A percentile compares a stretch with the other conserved stretches of the same genome.
Evolutionary conservation across 2,329 filamentous ascomycete species (phyloP).

Genomic region (Pseudophaeomoniella oleicola): DNA sequence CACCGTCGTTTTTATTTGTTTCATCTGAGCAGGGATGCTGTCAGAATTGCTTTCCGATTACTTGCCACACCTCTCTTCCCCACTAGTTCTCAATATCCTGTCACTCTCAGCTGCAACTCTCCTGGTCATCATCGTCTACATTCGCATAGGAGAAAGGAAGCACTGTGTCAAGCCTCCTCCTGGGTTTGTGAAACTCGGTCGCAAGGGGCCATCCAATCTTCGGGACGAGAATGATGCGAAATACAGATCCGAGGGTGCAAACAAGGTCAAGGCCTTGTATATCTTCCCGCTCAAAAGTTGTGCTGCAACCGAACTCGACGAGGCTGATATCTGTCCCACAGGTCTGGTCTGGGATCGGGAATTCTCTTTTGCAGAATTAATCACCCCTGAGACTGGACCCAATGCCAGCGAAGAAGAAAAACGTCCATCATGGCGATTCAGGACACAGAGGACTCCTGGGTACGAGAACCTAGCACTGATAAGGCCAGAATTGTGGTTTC

Average conservation of each 20-base stretch:
- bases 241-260: conserved; percentile 24
- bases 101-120: not conserved
- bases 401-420: conserved; percentile 18
- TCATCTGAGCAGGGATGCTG: not conserved
- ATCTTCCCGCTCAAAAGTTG: conserved; percentile 80
- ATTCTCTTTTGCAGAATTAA: conserved; percentile 62
- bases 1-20: too few relatives aligned
- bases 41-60: not conserved
- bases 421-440: conserved; percentile 28
- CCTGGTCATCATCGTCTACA: not conserved
- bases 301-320: conserved; percentile 55
- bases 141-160: not conserved
- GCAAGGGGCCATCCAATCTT: conserved; percentile 36
- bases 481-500: conserved; percentile 45
- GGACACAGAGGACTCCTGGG: conserved; percentile 26
- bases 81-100: not conserved
- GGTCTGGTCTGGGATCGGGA: conserved; percentile 70
- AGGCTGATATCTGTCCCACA: conserved; percentile 47
- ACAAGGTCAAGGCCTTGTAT: conserved; percentile 52
- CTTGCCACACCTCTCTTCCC: not conserved
- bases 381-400: conserved; percentile 16
- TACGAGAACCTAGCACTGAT: conserved; percentile 56
- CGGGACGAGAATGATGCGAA: conserved; percentile 40
- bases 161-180: conserved; percentile 15
- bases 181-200: conserved; percentile 39